phyloP scores from a whole-genome alignment of 352 stramenopile genomes.

The Globisporangium canariense region DNA sequence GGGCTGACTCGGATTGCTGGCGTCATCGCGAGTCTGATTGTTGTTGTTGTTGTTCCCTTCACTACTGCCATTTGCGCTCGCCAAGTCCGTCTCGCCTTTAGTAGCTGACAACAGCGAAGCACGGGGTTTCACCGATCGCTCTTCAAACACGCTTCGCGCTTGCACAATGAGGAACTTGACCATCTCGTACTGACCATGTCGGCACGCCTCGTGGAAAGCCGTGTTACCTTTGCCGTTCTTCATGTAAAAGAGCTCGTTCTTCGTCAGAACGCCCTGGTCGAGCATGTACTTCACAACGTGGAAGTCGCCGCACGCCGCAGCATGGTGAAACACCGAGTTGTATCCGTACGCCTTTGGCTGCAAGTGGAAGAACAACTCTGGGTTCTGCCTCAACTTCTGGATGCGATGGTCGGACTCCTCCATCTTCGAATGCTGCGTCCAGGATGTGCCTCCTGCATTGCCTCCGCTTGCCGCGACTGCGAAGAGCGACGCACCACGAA shows the following conservation, averaged over 20 bases:
- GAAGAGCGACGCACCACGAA: conserved; percentile 20
- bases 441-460: conserved; percentile 17
- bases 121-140: conserved; percentile 4
- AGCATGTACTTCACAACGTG: conserved; percentile 81
- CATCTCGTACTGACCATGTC: conserved; percentile 65
- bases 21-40: conserved; percentile 13
- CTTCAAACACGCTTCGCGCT: conserved; percentile 8
- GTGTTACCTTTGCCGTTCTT: conserved; percentile 55
- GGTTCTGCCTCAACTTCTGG: conserved; percentile 39
- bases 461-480: conserved; percentile 6
- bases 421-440: conserved; percentile 56
- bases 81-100: neutral
- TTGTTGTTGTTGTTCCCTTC: neutral
- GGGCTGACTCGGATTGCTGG: neutral
- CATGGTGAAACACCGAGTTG: conserved; percentile 74
- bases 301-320: conserved; percentile 59
- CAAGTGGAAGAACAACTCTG: conserved; percentile 48
- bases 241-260: conserved; percentile 34
- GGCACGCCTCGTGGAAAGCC: conserved; percentile 68
- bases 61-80: neutral
- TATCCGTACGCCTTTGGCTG: conserved; percentile 49
- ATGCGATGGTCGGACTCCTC: conserved; percentile 70
- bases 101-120: neutral
- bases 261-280: conserved; percentile 17
- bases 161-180: conserved; percentile 56